Base-by-base conservation (phyloP, 208 protist genomes). In the Leptomonas seymouri region DNA sequence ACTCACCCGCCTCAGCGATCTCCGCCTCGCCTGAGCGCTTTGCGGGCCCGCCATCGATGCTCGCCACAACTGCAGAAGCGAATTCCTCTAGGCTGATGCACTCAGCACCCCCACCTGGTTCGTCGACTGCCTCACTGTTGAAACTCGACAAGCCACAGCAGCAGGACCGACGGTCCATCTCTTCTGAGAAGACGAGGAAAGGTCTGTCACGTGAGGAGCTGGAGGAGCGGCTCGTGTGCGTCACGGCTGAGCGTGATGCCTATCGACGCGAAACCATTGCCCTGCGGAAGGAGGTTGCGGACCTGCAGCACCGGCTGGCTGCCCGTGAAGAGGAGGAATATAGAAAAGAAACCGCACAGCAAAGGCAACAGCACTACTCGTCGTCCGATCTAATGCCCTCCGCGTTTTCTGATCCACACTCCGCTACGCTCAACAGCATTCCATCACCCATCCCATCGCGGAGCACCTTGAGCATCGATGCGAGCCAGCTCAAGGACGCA, bases 231-330 rank as follows among this genome's bases (percentile, higher is more conserved):
- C 67, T 81, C 21, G 59, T 51, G 49, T 56, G 58, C 15, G 50
- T 80, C 31, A 66, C 51, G 56, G 61, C 45, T 20, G 76, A 86
- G 42, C 76, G 77, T 2, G 76, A 86, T 34, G 25, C 44, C 53
- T 82, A 76, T 60, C 44, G 46, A 16, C 64, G 30, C 42, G 67
- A 79, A 41, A 48, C 58, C 7, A 21, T 44, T 14, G 50, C 58
- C 23, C 70, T 86, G 11, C 64, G 59, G 0, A 42, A 34, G 42
- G 41, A 78, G 50, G 41, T 83, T 9, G 27, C 18, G 1, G 57
- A 59, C 21, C 51, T 86, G 50, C 46, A 54, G 48, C n/a, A 45
- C n/a, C 15, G 5, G 28, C 25, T 74, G 20, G 45, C 53, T 0
- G 50, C 21, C 57, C 39, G 25, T 16, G 44, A 51, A 8, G 44